Evolutionary conservation across 305 asterid genomes (phyloP).

Genomic region (Withania somnifera): DNA sequence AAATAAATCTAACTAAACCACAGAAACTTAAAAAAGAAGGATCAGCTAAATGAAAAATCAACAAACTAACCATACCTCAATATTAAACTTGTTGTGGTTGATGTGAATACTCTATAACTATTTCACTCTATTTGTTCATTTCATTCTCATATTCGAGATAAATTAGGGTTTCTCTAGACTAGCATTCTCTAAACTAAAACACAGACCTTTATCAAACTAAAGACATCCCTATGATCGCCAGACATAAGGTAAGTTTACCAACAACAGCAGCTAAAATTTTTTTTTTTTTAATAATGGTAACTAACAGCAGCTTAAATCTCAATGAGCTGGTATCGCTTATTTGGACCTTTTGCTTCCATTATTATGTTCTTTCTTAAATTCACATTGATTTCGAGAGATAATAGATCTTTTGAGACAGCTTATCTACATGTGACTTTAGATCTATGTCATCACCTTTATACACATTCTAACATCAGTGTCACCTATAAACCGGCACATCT

Average conservation of each 20-base stretch:
- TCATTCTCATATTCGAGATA: background rate
- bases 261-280: background rate
- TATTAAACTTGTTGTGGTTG: background rate
- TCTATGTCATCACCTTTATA: background rate
- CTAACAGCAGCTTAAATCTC: no score
- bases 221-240: background rate
- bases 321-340: background rate
- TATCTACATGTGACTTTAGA: background rate
- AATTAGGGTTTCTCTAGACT: background rate
- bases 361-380: background rate
- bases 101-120: background rate
- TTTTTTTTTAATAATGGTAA: no score
- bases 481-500: background rate
- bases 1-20: background rate
- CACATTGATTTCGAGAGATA: background rate
- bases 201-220: background rate
- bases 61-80: background rate
- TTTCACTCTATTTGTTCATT: background rate
- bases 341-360: background rate
- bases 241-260: background rate
- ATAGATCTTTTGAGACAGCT: background rate
- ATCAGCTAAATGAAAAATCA: background rate
- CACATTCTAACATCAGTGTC: background rate
- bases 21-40: background rate
- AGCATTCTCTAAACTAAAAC: background rate